Evolutionary conservation across 352 stramenopile species (phyloP), one percentile per base, ranked within the genome.

Genomic region (Thalassiosira exigua): DNA sequence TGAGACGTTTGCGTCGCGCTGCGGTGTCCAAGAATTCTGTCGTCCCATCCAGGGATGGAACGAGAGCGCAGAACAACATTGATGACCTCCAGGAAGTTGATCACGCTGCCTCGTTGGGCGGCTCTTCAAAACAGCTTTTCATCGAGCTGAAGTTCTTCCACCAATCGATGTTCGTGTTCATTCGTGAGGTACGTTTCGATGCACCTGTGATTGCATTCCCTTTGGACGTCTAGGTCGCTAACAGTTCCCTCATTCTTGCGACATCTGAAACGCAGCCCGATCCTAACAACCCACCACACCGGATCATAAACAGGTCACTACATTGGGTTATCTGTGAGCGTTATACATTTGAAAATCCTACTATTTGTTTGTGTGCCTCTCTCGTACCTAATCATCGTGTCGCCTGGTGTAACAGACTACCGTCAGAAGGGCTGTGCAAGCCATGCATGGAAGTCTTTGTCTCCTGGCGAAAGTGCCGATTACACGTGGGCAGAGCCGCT

Each of bases 401-500:
- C 17, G 11, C 41, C 3, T 33, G n/a, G n/a, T n/a, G n/a, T 77
- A 54, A 82, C 92, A 61, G 92, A 89, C 44, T 94, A 87, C 33
- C 57, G 89, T 32, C 90, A 95, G 78, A 83, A 74, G 56, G 75
- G 67, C 5, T 94, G 88, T 57, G 74, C 88, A 19, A 74, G 69
- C 36, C 88, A 95, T 64, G 77, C 80, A 59, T 95, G 88, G 88
- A 89, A 87, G 41, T 81, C 65, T 48, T 77, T 95, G 12, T 79
- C 75, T 41, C 90, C 90, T n/a, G 88, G 90, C 19, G 80, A 92
- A 62, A 87, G 76, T 11, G 44, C 65, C 24, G 11, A 68, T 3
- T 95, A 94, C 60, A 90, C 79, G 41, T 95, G 90, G 90, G 85
- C 94, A 80, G 90, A 95, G 53, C 90, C 90, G 19, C 85, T 91